A percentile compares a stretch with the other conserved stretches of the same genome.
Conservation (phyloP, 495 filamentous ascomycete genomes). For the Penicillium fimorum region DNA sequence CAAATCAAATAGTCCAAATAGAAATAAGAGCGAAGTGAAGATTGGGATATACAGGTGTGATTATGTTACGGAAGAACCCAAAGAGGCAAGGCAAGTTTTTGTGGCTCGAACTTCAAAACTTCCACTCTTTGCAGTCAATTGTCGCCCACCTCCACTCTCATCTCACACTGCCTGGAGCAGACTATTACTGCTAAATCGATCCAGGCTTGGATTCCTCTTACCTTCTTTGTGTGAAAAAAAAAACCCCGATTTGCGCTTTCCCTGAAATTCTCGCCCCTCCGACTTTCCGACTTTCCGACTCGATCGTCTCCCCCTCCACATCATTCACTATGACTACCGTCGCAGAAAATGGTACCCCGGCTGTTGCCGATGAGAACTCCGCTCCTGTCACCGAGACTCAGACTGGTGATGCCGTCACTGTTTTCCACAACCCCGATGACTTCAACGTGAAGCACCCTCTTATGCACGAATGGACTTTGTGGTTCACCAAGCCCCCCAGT, state of each 20-base stretch:
- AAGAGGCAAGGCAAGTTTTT: constrained; percentile 42
- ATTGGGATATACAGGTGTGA: neutral
- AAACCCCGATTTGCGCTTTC: constrained; percentile 35
- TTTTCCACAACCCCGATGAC: constrained; percentile 96
- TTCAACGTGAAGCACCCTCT: constrained; percentile 99
- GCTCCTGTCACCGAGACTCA: constrained; percentile 33
- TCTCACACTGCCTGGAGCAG: constrained; percentile 48
- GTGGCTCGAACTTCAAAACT: constrained; percentile 41
- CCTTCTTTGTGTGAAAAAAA: constrained; percentile 10
- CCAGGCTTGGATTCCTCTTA: neutral
- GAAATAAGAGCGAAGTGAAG: neutral
- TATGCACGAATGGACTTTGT: constrained; percentile 95
- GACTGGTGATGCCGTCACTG: constrained; percentile 59
- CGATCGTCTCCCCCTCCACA: constrained; percentile 18
- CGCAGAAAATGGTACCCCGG: constrained; percentile 41
- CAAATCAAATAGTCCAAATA: neutral
- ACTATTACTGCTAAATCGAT: constrained; percentile 19
- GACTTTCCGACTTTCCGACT: constrained; percentile 20
- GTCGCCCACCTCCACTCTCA: constrained; percentile 16
- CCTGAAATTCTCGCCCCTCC: constrained; percentile 34
- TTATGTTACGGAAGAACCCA: constrained; percentile 29
- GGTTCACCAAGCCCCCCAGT: constrained; percentile 98
- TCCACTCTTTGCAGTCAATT: constrained; percentile 24
- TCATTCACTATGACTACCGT: constrained; percentile 40
- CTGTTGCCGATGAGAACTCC: constrained; percentile 44